Percentiles rank a stretch among this genome's conserved stretches.
phyloP scores from a whole-genome alignment of 1,284 basidiomycete species.

The Tilletia setariae region DNA sequence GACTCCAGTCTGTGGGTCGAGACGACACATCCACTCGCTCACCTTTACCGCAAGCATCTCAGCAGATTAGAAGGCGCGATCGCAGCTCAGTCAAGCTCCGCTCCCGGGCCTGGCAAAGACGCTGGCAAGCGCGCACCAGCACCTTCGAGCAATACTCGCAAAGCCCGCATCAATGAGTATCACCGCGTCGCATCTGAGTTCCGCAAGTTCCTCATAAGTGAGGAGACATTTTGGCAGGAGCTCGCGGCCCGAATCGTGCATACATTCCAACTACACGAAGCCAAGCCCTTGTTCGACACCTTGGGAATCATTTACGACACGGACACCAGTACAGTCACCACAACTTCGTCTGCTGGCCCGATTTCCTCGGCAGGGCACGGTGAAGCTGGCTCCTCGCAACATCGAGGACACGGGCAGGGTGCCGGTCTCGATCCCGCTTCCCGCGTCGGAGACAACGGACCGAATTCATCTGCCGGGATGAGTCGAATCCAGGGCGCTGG shows the following conservation, averaged over 20 bases:
- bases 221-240: constrained; percentile 46
- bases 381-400: not conserved
- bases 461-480: constrained; percentile 17
- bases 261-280: constrained; percentile 42
- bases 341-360: not conserved
- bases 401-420: not conserved
- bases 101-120: not conserved
- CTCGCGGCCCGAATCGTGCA: constrained; percentile 39
- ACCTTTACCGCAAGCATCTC: constrained; percentile 36
- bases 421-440: not conserved
- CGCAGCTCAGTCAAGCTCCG: not conserved
- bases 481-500: constrained; percentile 15
- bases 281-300: constrained; percentile 29
- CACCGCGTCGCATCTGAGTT: constrained; percentile 30
- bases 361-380: not conserved
- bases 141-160: constrained; percentile 14
- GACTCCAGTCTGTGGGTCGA: constrained; percentile 46
- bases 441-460: not conserved
- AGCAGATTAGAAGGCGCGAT: constrained; percentile 32
- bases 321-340: not conserved
- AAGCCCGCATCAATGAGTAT: constrained; percentile 31
- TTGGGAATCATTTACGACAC: constrained; percentile 37
- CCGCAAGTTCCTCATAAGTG: constrained; percentile 40
- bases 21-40: constrained; percentile 45
- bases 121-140: constrained; percentile 12